Base-by-base conservation (phyloP, 2,329 filamentous ascomycete genomes). In the Calonectria pteridis region DNA sequence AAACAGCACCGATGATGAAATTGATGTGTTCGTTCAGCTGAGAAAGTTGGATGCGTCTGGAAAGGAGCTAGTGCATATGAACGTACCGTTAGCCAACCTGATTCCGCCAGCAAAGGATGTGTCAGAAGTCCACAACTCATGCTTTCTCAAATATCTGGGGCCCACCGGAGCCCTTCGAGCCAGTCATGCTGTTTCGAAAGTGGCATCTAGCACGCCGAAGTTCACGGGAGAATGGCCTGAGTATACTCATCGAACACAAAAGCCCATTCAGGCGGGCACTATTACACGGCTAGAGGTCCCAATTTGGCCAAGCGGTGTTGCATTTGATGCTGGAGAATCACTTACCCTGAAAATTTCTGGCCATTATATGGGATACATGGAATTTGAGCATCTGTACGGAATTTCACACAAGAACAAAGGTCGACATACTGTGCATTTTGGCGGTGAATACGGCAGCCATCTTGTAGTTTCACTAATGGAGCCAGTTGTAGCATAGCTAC, bases 1-100 rank as follows among this genome's bases (percentile, higher is more conserved):
- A 20, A 67, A 67, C 13, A 11, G 59, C 6, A 33, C 37, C 18
- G 18, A 67, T 11, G 51, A 59, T 5, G 65, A 59, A 4, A 67
- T 59, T 26, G 65, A 67, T 20, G 65, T 67, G 6, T 67, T 67
- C 49, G 51, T 67, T 16, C 65, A 67, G 6, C 11, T 67, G 16
- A 40, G 31, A 26, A 58, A 67, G 26, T 37, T 40, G 10, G 50
- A 58, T 13, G 33, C 50, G 16, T 58, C 35, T 26, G 65, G 50
- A 9, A 67, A 55, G 9, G 33, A 28, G 28, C 65, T 67, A 11
- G 50, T 58, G 6, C 37, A 67, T 16, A 67, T 67, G 65, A 58
- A 59, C 20, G 65, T 67, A 2, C 50, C 51, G 0, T 40, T 67
- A 6, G 20, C 23, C 16, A 6, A 43, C 4, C 51, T 46, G 2